Percentiles rank a stretch among this genome's conserved stretches.
These are phyloP conservation scores for Physcomitrellopsis africana DNA, from an alignment of 225 moss, liverwort and hornwort species.

Conservation along the genomic window DNA sequence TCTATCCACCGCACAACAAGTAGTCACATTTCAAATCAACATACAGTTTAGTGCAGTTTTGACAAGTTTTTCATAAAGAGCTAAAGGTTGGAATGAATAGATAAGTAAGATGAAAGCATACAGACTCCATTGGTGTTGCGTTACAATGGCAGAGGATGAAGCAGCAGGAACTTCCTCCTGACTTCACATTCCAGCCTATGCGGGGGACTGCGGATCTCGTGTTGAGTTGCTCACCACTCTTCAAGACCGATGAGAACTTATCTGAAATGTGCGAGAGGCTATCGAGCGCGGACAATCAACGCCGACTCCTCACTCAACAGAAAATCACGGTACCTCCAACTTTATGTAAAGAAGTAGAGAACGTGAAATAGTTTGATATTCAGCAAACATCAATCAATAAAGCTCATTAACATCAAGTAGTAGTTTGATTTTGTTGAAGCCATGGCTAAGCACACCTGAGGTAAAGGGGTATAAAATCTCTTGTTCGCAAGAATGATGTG, in stretches of 20 bases:
- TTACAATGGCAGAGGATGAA: slow-evolving; percentile 49
- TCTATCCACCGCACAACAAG: not conserved
- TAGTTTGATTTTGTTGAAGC: not conserved
- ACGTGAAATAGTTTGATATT: not conserved
- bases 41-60: slow-evolving; percentile 2
- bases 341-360: no score
- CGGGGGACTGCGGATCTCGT: slow-evolving; percentile 77
- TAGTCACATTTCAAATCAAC: not conserved
- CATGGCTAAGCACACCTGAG: no score
- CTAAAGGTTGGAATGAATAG: not conserved
- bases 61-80: not conserved
- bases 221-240: slow-evolving; percentile 69
- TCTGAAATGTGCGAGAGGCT: slow-evolving; percentile 75
- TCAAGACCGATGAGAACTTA: slow-evolving; percentile 59
- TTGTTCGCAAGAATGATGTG: not conserved
- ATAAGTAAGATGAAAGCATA: not conserved
- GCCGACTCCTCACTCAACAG: slow-evolving; percentile 63
- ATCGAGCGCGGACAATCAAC: slow-evolving; percentile 64
- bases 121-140: slow-evolving; percentile 7
- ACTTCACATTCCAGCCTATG: slow-evolving; percentile 71
- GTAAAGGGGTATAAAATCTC: not conserved
- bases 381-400: not conserved
- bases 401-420: not conserved
- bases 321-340: slow-evolving; percentile 58
- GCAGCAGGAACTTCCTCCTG: slow-evolving; percentile 59